These are phyloP conservation scores for Lichtheimia ornata DNA, from an alignment of 371 early-diverging fungal species.

Conservation along the genomic window DNA sequence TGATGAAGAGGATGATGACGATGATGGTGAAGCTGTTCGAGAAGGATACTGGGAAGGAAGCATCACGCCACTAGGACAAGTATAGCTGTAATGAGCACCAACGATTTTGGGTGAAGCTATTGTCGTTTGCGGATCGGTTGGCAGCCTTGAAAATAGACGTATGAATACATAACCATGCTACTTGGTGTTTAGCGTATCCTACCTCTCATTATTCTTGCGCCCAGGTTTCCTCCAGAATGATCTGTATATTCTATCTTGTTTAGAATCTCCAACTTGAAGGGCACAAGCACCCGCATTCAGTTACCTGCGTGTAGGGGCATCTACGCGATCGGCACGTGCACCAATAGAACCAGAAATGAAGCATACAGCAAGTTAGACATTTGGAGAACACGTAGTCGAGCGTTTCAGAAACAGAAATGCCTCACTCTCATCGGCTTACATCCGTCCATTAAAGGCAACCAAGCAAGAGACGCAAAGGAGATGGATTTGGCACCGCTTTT, in stretches of 20 bases:
- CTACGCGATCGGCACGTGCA: not conserved
- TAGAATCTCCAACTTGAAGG: no score
- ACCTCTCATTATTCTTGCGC: constrained; percentile 50
- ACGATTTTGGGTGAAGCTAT: constrained; percentile 20
- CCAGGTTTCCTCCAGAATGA: constrained; percentile 52
- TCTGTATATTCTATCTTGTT: constrained; percentile 14
- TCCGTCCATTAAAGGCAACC: no score
- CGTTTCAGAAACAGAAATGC: no score
- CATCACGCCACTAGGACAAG: constrained; percentile 27
- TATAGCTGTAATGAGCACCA: constrained; percentile 51
- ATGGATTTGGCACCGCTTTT: no score
- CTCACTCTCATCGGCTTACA: no score
- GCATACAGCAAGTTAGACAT: no score
- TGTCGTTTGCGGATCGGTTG: constrained; percentile 12
- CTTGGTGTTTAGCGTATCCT: constrained; percentile 5
- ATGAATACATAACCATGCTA: not conserved
- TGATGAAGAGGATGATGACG: constrained; percentile 7
- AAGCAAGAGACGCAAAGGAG: no score
- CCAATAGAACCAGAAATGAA: no score
- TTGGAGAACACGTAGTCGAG: no score
- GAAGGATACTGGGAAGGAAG: constrained; percentile 9
- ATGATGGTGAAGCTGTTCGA: not conserved
- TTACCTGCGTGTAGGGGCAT: constrained; percentile 11
- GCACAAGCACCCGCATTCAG: not conserved
- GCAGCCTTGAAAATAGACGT: constrained; percentile 36